Evolutionary conservation across 2,329 filamentous ascomycete species (phyloP).

Genomic region (Arthrobotrys sinensis): DNA sequence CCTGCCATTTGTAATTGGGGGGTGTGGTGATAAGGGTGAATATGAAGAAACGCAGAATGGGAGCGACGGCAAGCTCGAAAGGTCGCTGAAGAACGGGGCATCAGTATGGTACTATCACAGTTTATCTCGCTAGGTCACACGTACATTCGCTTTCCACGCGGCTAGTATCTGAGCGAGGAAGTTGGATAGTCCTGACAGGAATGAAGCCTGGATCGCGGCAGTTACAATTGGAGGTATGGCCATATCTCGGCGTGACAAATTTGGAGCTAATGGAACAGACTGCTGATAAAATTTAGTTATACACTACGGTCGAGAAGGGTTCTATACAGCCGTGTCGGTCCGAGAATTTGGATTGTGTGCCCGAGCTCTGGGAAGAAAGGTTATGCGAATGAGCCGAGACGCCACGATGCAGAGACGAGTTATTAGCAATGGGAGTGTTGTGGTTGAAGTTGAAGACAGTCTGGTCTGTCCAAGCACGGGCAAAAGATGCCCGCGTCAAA

Average conservation of each 20-base stretch:
- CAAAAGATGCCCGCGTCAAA: background rate
- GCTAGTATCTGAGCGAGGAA: conserved; percentile 73
- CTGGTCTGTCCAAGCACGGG: conserved; percentile 34
- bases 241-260: conserved; percentile 31
- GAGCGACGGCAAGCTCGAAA: conserved; percentile 70
- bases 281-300: conserved; percentile 8
- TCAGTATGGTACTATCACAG: conserved; percentile 13
- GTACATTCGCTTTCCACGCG: conserved; percentile 70
- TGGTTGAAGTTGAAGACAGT: conserved; percentile 57
- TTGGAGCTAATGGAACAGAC: background rate
- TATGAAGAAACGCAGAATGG: conserved; percentile 73
- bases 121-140: conserved; percentile 3
- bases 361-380: conserved; percentile 2
- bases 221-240: conserved; percentile 69
- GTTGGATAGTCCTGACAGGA: conserved; percentile 73
- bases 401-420: conserved; percentile 18
- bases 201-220: conserved; percentile 72
- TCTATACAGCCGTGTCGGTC: conserved; percentile 18
- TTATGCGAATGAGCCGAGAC: conserved; percentile 18
- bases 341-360: conserved; percentile 13
- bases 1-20: conserved; percentile 75
- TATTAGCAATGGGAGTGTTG: conserved; percentile 12
- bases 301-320: conserved; percentile 11
- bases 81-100: conserved; percentile 65
- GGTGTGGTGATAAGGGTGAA: conserved; percentile 73